These are phyloP conservation scores for Thalassiosira livingstoniorum DNA, from an alignment of 352 stramenopile species.

Conservation along the genomic window DNA sequence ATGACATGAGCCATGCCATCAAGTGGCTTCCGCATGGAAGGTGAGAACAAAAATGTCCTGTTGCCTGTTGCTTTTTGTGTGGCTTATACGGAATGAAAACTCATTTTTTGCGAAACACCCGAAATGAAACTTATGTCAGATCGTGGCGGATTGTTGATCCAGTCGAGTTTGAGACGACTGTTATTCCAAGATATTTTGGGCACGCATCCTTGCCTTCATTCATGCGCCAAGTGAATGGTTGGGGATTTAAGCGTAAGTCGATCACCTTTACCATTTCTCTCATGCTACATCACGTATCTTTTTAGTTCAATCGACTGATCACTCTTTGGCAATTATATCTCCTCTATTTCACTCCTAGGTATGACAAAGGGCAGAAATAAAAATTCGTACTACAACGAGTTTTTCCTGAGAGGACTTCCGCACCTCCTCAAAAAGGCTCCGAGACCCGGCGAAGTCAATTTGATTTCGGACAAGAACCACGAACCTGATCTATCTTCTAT, in stretches of 20 bases:
- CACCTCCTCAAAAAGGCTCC: slow-evolving; percentile 55
- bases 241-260: slow-evolving; percentile 73
- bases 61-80: too few species aligned
- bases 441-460: slow-evolving; percentile 50
- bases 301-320: not conserved
- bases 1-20: slow-evolving; percentile 59
- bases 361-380: slow-evolving; percentile 75
- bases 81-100: too few species aligned
- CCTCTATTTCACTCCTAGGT: not conserved
- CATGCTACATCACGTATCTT: not conserved
- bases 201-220: slow-evolving; percentile 79
- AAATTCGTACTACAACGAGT: slow-evolving; percentile 79
- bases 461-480: slow-evolving; percentile 37
- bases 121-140: too few species aligned
- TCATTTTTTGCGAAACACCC: too few species aligned
- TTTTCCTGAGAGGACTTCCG: slow-evolving; percentile 41
- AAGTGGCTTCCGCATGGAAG: slow-evolving; percentile 67
- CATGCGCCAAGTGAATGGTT: slow-evolving; percentile 84
- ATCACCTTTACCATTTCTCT: not conserved
- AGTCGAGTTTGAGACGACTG: slow-evolving; percentile 57
- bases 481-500: slow-evolving; percentile 73
- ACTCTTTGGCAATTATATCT: not conserved
- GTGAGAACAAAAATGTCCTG: too few species aligned
- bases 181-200: slow-evolving; percentile 72
- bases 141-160: slow-evolving; percentile 65